Conservation (phyloP, 345 rosid genomes). For the Lenwebbia sp. region DNA sequence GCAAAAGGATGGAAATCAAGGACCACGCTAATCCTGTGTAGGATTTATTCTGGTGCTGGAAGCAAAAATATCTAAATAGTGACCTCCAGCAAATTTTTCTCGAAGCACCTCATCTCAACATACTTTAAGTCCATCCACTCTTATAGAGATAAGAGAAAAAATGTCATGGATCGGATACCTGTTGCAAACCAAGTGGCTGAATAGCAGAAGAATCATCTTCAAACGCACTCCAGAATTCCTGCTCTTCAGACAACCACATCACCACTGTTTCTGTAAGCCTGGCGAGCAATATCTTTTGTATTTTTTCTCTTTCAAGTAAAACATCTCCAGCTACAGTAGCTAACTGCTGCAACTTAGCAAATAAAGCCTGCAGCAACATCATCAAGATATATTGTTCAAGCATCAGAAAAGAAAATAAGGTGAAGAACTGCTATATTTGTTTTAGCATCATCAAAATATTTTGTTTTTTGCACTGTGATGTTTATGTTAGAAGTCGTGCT, state of each 20-base stretch:
- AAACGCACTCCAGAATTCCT: constrained; percentile 89
- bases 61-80: not conserved
- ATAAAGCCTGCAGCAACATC: constrained; percentile 60
- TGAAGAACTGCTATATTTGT: not conserved
- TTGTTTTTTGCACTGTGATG: not conserved
- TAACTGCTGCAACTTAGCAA: constrained; percentile 90
- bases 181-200: constrained; percentile 73
- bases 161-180: constrained; percentile 27
- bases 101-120: not conserved
- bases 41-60: not conserved
- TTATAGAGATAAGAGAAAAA: not conserved
- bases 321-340: constrained; percentile 95
- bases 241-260: constrained; percentile 91
- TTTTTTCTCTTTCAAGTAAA: constrained; percentile 75
- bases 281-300: constrained; percentile 87
- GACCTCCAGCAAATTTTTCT: not conserved
- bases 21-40: not conserved
- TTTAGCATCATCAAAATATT: not conserved
- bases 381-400: not conserved
- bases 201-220: constrained; percentile 74
- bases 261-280: constrained; percentile 92
- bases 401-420: not conserved
- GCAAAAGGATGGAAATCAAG: not conserved
- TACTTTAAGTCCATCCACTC: not conserved
- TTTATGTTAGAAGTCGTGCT: not conserved